Evolutionary conservation across 352 stramenopile genomes (phyloP).

Genomic region (Phytopythium mirpurense): DNA sequence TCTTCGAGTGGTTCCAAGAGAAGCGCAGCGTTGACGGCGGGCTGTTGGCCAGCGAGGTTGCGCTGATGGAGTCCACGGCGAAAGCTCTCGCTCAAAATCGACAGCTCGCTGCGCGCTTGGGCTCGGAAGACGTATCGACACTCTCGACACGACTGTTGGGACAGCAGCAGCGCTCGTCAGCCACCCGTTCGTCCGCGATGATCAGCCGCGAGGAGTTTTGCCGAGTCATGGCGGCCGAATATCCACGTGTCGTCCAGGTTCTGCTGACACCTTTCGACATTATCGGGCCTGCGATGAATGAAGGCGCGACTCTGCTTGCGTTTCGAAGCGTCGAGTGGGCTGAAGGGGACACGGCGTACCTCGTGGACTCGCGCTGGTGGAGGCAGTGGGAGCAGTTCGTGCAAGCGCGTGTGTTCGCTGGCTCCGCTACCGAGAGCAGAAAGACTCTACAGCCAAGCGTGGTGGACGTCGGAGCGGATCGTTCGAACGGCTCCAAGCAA

Average conservation of each 20-base stretch:
- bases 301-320: constrained; percentile 31
- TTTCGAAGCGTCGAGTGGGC: constrained; percentile 31
- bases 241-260: constrained; percentile 32
- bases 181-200: not conserved
- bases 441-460: not conserved
- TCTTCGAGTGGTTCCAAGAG: constrained; percentile 59
- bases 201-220: constrained; percentile 4
- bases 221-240: not conserved
- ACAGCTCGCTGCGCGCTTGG: not conserved
- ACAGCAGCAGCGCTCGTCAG: not conserved
- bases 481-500: not conserved
- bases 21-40: constrained; percentile 2
- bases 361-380: constrained; percentile 57
- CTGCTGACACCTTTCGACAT: constrained; percentile 58
- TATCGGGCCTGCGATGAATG: constrained; percentile 33
- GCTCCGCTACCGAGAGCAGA: not conserved
- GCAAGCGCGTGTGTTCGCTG: constrained; percentile 6
- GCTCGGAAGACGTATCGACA: not conserved
- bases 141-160: not conserved
- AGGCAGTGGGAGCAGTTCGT: constrained; percentile 42
- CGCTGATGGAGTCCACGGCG: constrained; percentile 25
- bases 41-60: constrained; percentile 7
- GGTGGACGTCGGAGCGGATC: not conserved
- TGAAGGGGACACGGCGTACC: constrained; percentile 39
- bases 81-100: constrained; percentile 25